phyloP scores from a whole-genome alignment of 257 asterid genomes.

The Solanum etuberosum region DNA sequence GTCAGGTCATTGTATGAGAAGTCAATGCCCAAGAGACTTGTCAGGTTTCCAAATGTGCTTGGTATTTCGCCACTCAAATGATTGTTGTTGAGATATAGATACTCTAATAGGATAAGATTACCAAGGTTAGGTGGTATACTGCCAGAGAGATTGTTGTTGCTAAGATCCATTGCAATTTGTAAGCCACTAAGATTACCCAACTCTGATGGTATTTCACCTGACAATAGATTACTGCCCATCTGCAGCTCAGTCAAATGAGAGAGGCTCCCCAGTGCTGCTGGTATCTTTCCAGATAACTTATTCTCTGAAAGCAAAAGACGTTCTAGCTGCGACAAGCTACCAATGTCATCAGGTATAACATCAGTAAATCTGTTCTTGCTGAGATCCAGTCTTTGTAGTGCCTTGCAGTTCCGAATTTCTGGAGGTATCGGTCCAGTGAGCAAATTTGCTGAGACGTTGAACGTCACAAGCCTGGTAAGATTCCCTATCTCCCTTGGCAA shows the following conservation, averaged over 20 bases:
- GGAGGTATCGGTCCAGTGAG: constrained; percentile 51
- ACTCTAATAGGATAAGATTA: constrained; percentile 61
- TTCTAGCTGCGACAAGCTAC: constrained; percentile 67
- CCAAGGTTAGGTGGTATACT: constrained; percentile 76
- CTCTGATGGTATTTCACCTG: constrained; percentile 75
- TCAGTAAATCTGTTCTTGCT: constrained; percentile 55
- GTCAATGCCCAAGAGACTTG: constrained; percentile 79
- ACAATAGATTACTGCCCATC: constrained; percentile 68
- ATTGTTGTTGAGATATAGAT: constrained; percentile 58
- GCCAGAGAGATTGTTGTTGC: constrained; percentile 65
- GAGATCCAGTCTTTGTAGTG: constrained; percentile 79
- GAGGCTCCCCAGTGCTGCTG: constrained; percentile 65
- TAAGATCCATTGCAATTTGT: constrained; percentile 81
- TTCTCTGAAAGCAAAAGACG: constrained; percentile 66
- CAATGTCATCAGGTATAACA: constrained; percentile 47
- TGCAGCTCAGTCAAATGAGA: constrained; percentile 81
- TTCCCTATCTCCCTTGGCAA: constrained; percentile 66
- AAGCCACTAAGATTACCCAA: constrained; percentile 59
- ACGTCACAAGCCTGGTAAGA: constrained; percentile 57
- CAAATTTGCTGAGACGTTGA: constrained; percentile 57
- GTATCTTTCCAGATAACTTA: constrained; percentile 55
- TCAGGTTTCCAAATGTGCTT: constrained; percentile 57
- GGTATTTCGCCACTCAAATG: constrained; percentile 75
- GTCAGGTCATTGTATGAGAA: constrained; percentile 66
- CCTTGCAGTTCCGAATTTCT: constrained; percentile 57